These are phyloP conservation scores for Triticum dicoccoides DNA, from an alignment of 176 grass and related monocot species.

Conservation along the genomic window DNA sequence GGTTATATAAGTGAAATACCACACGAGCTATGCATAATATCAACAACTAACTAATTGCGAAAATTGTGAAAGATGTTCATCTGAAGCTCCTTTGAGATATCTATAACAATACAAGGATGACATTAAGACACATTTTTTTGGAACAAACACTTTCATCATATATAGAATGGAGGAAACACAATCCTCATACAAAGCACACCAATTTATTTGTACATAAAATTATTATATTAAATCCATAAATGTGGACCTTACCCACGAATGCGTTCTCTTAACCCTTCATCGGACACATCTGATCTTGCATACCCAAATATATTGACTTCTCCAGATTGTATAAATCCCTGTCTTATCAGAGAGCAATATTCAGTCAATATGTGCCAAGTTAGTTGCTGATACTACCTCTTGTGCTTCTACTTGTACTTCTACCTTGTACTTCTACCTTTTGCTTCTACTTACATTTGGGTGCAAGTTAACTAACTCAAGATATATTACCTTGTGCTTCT, in stretches of 20 bases:
- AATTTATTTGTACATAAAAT: not conserved
- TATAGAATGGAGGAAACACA: not conserved
- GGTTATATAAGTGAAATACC: conserved; percentile 21
- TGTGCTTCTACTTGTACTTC: too few relatives aligned
- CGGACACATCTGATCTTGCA: conserved; percentile 85
- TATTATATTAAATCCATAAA: not conserved
- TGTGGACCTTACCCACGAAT: conserved; percentile 61
- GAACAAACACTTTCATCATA: not conserved
- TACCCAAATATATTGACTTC: conserved; percentile 95
- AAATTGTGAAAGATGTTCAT: conserved; percentile 71
- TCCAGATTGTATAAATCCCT: conserved; percentile 76
- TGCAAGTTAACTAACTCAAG: not conserved
- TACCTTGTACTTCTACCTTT: too few relatives aligned
- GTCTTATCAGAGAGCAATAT: conserved; percentile 6
- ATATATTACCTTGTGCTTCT: not conserved
- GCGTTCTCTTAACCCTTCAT: conserved; percentile 77
- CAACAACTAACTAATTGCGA: conserved; percentile 61
- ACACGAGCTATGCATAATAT: not conserved
- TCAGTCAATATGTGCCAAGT: not conserved
- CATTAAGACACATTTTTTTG: not conserved
- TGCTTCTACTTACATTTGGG: not conserved
- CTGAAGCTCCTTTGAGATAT: conserved; percentile 73
- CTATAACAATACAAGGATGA: conserved; percentile 30
- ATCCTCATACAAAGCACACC: not conserved
- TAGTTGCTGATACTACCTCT: not conserved